Base-by-base conservation (phyloP, 2,329 filamentous ascomycete genomes). In the Fusarium austroafricanum region DNA sequence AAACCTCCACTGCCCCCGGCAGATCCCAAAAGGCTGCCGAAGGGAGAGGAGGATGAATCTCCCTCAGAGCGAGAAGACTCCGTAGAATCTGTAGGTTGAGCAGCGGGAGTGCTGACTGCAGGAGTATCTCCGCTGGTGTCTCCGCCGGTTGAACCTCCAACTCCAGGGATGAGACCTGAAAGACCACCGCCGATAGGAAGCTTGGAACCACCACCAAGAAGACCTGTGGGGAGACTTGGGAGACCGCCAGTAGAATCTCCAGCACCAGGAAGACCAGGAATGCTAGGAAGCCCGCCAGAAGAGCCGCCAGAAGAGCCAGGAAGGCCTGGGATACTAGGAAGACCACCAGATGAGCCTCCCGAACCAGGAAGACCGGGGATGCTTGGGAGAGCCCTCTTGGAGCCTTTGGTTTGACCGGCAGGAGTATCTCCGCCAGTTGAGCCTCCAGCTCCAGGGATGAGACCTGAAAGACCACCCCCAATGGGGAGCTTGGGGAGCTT, bases 1-100 rank as follows among this genome's bases (percentile, higher is more conserved):
- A 71, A 55, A 28, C 56, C 53, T 3, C 55, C 47, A 9, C 40
- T 33, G 14, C 59, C 59, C 17, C 61, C 21, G 6, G 50, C n/a
- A 39, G 57, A 55, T 38, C 55, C 55, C 20, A 56, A 33, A 12
- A 62, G 18, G 10, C 37, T 26, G 2, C 56, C 56, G 11, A 61
- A 38, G 17, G 54, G 46, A 5, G 46, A 53, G 21, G 12, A 20
- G 5, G 37, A 35, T 12, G 54, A 53, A 29, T 12, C 21, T 1
- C 46, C 15, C n/a, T 51, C 44, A 12, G 47, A 37, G 2, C 23
- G 35, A 3, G 23, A 35, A n/a, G 35, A 29, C 35, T 21, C 23
- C 8, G 3, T 43, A 14, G 26, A 31, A 18, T 20, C 49, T 7
- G 44, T 31, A 28, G 44, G 44, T 15, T 38, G 44, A 15, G 52